These are phyloP conservation scores for Elsinoe ampelina DNA, from an alignment of 2,329 filamentous ascomycete species.

Conservation along the genomic window DNA sequence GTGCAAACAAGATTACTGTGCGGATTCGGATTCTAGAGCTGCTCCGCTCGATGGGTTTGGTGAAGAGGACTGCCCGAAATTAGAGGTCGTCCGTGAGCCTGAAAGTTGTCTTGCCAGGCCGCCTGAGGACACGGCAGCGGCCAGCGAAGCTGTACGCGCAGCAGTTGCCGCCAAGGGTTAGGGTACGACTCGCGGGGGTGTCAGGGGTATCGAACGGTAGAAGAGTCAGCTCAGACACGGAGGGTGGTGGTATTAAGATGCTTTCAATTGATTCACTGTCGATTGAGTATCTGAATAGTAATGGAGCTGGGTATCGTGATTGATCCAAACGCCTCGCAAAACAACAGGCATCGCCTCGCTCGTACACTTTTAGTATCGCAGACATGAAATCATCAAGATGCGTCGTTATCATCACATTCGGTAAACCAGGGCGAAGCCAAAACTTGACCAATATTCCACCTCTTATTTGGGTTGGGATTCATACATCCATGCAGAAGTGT, in stretches of 20 bases:
- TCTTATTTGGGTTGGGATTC: slow-evolving; percentile 44
- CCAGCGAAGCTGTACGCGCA: slow-evolving; percentile 5
- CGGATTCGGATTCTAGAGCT: background rate
- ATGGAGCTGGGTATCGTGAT: slow-evolving; percentile 10
- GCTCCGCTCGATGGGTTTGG: background rate
- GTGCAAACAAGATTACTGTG: background rate
- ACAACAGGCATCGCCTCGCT: slow-evolving; percentile 4
- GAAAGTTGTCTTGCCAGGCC: background rate
- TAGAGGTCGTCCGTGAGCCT: background rate
- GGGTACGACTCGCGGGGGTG: background rate
- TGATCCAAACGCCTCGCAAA: slow-evolving; percentile 2
- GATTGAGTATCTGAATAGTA: background rate
- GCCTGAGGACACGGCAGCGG: background rate
- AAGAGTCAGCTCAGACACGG: background rate
- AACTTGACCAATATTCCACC: slow-evolving; percentile 50
- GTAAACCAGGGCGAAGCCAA: slow-evolving; percentile 47
- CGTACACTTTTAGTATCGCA: background rate
- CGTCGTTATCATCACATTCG: slow-evolving; percentile 6
- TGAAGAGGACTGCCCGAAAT: background rate
- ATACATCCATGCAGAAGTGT: slow-evolving; percentile 53
- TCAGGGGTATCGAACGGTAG: background rate
- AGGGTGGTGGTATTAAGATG: background rate
- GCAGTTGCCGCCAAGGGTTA: background rate
- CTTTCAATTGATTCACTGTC: background rate
- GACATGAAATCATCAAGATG: slow-evolving; percentile 12